Evolutionary conservation across 345 rosid species (phyloP), one percentile per base, ranked within the genome.

Genomic region (Rubroshorea leprosula): DNA sequence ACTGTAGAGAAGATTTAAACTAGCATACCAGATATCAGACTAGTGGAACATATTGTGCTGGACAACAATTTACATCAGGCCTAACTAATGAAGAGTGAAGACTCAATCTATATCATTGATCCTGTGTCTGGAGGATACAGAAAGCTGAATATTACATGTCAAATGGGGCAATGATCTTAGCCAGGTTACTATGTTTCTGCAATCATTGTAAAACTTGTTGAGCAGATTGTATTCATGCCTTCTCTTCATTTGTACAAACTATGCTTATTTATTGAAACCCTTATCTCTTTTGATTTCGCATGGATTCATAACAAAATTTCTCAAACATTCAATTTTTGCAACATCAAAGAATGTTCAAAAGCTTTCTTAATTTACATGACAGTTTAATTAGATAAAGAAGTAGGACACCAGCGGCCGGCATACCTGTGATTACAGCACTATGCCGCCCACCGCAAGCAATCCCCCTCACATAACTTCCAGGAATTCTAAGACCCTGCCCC

Each of bases 381-480:
- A 57, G 25, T 31, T 27, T 5, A 57, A 57, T 23, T 35, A 15
- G 23, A 20, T 60, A 21, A 35, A 31, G 38, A 29, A 49, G n/a
- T n/a, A 35, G 46, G 66, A 63, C 50, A 66, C 23, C 20, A 67
- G 46, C 59, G 16, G 9, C 71, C 20, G 16, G 9, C 71, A 20
- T 66, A 89, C 97, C 96, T 27, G 99, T 87, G 64, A 93, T 75
- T 49, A 84, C 96, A 7, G 83, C 93, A 83, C 99, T 94, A 68
- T 94, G 99, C 49, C 96, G 74, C 47, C 99, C 99, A 63, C 99
- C 99, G 70, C 99, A 94, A 24, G 96, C 85, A 66, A 94, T 94
- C 49, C 54, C 81, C 63, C 81, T 85, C 23, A 94, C 90, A 69
- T 77, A 87, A 78, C 72, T 87, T 70, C 99, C 99, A 73, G 92